Evolutionary conservation across 805 yeast species (phyloP).

Genomic region (Candida mattraensis): DNA sequence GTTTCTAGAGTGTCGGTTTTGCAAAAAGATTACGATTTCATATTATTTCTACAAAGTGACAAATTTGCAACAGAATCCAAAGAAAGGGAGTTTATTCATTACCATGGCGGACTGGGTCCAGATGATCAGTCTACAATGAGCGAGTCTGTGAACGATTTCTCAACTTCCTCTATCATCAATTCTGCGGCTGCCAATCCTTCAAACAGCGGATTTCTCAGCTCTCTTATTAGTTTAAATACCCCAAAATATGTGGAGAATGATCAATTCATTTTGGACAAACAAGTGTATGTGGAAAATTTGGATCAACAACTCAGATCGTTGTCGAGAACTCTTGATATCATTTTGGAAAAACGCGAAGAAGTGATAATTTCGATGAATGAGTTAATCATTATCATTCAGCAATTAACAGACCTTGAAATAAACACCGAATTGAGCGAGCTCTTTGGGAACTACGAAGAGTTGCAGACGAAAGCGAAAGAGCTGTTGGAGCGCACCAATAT

Average conservation of each 20-base stretch:
- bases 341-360: constrained; percentile 75
- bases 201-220: constrained; percentile 62
- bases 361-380: constrained; percentile 69
- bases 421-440: constrained; percentile 64
- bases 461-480: constrained; percentile 70
- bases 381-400: constrained; percentile 49
- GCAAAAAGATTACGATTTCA: constrained; percentile 72
- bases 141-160: constrained; percentile 22
- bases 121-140: constrained; percentile 33
- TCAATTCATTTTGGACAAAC: constrained; percentile 70
- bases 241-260: constrained; percentile 74
- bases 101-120: constrained; percentile 31
- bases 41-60: constrained; percentile 73
- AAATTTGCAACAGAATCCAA: constrained; percentile 69
- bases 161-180: constrained; percentile 30
- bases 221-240: constrained; percentile 63
- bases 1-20: constrained; percentile 58
- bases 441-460: constrained; percentile 66
- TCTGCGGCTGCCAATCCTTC: constrained; percentile 20
- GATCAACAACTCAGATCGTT: constrained; percentile 73
- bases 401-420: constrained; percentile 72
- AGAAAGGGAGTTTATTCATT: constrained; percentile 54
- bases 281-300: constrained; percentile 63
- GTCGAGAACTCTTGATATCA: constrained; percentile 67
- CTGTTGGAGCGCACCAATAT: constrained; percentile 73